Conservation (phyloP, 2,329 filamentous ascomycete species). For the Podosphaera fusca region DNA sequence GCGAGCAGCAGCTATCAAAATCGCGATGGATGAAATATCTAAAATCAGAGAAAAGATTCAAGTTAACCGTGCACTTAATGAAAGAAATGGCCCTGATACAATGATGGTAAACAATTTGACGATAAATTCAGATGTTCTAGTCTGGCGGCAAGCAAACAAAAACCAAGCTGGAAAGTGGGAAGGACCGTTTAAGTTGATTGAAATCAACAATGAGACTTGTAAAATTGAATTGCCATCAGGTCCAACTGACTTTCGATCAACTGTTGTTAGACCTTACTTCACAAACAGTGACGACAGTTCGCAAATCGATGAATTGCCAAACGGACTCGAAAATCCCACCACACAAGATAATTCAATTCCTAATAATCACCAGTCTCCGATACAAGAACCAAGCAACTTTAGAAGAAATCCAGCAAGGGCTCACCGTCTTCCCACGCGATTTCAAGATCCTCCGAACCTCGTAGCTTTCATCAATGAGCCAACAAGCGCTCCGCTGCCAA, state of each 20-base stretch:
- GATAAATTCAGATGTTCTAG: conserved; percentile 2
- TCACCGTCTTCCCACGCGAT: too few species aligned
- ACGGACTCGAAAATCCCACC: not conserved
- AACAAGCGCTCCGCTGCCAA: not conserved
- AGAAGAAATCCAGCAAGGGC: too few species aligned
- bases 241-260: not conserved
- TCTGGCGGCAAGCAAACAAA: conserved; percentile 2
- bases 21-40: conserved; percentile 3
- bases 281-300: not conserved
- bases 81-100: not conserved
- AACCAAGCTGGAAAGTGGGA: not conserved
- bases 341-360: too few species aligned
- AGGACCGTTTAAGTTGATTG: not conserved
- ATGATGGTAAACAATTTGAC: not conserved
- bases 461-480: not conserved
- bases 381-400: too few species aligned
- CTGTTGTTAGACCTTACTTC: not conserved
- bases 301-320: not conserved
- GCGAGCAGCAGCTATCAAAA: conserved; percentile 1
- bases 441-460: not conserved
- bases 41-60: conserved; percentile 1
- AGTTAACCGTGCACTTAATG: not conserved
- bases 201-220: not conserved
- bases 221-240: not conserved
- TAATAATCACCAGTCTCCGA: too few species aligned